Base-by-base conservation (phyloP, 2,329 filamentous ascomycete genomes). In the Orbilia quercus region DNA sequence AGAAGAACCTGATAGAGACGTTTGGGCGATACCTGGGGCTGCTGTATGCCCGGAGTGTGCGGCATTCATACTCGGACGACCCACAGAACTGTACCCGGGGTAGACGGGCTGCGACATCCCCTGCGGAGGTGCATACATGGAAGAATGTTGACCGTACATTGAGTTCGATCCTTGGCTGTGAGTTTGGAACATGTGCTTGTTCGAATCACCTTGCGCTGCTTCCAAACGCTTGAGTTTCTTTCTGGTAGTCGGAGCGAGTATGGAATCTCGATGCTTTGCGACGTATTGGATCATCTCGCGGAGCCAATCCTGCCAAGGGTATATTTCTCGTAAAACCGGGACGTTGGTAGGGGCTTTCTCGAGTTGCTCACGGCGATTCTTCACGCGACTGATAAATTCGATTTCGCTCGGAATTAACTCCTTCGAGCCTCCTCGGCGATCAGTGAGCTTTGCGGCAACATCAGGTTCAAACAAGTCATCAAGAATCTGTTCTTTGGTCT, bases 281-380 rank as follows among this genome's bases (percentile, higher is more conserved):
- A 89, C 83, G 78, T 87, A 87, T 11, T 81, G 81, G 50, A 84
- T 85, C 14, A 89, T 83, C 72, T 87, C 85, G 20, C 84, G 82
- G 14, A 89, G 80, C 67, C 89, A 89, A 67, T 88, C 85, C 55
- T 85, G 84, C 88, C 88, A 90, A 28, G 84, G 83, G 76, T 88
- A 89, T 76, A 85, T 87, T 75, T 86, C 84, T 0, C 85, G 84
- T 36, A 89, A 78, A 20, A 82, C 80, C 25, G 58, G 20, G n/a
- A 69, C 70, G 71, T 84, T 83, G 64, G 84, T 82, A n/a, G 84
- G 81, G 42, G 87, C 84, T 38, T 81, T 82, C 36, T 87, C 81
- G 1, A 89, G 82, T 70, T 86, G 86, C 34, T 86, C 84, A 59
- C 85, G 84, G 36, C 88, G 82, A 12, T 83, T 84, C 36, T 82